Conservation (phyloP, 2,329 filamentous ascomycete species). For the Alternaria rosae region DNA sequence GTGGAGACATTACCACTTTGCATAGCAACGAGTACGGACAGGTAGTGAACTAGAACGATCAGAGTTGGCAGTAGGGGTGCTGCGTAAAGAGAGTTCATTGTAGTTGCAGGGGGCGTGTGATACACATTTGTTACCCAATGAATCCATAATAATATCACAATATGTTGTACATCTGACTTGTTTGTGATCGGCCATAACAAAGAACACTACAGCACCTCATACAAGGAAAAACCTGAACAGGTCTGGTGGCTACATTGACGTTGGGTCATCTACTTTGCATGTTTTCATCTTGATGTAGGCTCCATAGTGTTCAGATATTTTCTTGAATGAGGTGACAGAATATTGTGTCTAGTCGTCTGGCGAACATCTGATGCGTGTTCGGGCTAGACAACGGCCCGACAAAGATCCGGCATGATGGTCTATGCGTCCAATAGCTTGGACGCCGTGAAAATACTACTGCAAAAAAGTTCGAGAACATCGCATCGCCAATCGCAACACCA, state of each 20-base stretch:
- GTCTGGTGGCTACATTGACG: no score
- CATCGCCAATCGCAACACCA: slow-evolving; percentile 39
- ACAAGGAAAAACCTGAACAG: no score
- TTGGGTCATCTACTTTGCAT: no score
- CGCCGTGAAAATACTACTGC: slow-evolving; percentile 19
- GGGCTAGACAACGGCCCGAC: slow-evolving; percentile 9
- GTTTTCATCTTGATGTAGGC: no score
- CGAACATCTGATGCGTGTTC: background rate
- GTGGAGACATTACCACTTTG: background rate
- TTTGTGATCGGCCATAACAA: background rate
- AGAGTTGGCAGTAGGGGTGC: background rate
- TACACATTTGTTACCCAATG: background rate
- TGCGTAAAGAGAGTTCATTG: background rate
- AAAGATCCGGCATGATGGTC: slow-evolving; percentile 4
- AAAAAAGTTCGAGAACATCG: slow-evolving; percentile 38
- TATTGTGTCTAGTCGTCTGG: background rate
- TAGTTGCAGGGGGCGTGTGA: background rate
- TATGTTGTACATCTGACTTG: background rate
- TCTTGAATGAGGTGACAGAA: no score
- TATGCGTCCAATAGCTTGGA: slow-evolving; percentile 17
- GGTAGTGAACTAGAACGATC: background rate
- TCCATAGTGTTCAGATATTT: no score
- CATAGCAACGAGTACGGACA: slow-evolving; percentile 2
- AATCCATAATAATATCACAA: background rate
- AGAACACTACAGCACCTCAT: no score